phyloP scores from a whole-genome alignment of 2,329 filamentous ascomycete species.

The Trichophyton rubrum region DNA sequence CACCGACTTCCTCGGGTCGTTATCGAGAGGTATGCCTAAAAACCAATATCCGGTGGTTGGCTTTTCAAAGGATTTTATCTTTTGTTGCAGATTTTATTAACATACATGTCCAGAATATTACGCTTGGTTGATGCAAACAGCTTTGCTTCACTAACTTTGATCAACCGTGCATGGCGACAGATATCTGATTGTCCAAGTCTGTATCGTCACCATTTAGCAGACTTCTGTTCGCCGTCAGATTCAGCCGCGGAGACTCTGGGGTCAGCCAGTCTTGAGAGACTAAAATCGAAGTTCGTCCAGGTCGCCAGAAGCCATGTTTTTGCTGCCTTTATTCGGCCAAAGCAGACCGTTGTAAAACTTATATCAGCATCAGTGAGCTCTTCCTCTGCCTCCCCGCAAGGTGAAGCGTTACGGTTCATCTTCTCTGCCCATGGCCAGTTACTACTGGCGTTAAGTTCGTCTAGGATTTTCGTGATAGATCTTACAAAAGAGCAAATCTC shows the following conservation, averaged over 20 bases:
- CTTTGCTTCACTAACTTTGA: slow-evolving; percentile 35
- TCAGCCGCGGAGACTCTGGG: slow-evolving; percentile 21
- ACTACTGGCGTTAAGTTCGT: slow-evolving; percentile 72
- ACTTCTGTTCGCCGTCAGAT: slow-evolving; percentile 24
- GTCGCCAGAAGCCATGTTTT: slow-evolving; percentile 69
- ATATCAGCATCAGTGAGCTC: slow-evolving; percentile 76
- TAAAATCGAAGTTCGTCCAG: slow-evolving; percentile 54
- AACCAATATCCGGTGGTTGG: not conserved
- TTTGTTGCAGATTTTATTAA: not conserved
- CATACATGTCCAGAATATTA: slow-evolving; percentile 29
- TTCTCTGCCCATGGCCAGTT: slow-evolving; percentile 64
- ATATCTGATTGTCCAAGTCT: slow-evolving; percentile 32
- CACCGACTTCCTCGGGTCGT: slow-evolving; percentile 7
- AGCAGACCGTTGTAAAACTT: slow-evolving; percentile 60
- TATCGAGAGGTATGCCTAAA: slow-evolving; percentile 12
- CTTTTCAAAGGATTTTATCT: not conserved
- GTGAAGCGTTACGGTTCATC: slow-evolving; percentile 74
- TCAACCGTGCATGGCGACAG: slow-evolving; percentile 35
- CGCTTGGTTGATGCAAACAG: slow-evolving; percentile 35
- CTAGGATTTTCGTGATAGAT: slow-evolving; percentile 68
- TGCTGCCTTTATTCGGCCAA: slow-evolving; percentile 59
- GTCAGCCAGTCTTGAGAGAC: slow-evolving; percentile 41
- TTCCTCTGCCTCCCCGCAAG: slow-evolving; percentile 63
- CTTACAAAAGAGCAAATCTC: slow-evolving; percentile 46
- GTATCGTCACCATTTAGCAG: slow-evolving; percentile 37